Percentiles rank a stretch among this genome's conserved stretches.
Evolutionary conservation across 352 stramenopile species (phyloP).

Genomic region (Globisporangium nunn): DNA sequence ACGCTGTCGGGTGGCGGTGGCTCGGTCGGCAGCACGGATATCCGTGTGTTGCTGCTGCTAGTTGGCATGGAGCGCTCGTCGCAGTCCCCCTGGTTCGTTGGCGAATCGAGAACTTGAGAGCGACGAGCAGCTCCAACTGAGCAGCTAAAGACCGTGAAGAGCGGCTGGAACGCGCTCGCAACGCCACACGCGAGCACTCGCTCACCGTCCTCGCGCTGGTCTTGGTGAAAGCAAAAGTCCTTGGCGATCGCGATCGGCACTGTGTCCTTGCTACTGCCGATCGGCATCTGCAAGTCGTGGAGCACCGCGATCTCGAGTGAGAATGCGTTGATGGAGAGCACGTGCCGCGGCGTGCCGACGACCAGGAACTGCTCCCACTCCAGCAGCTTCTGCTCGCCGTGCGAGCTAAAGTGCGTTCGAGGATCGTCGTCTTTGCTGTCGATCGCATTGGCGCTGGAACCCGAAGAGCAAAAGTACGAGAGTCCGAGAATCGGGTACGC

Average conservation of each 20-base stretch:
- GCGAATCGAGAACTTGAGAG: background rate
- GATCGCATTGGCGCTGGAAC: background rate
- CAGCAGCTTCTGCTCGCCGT: conserved; percentile 41
- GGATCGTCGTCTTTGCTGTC: background rate
- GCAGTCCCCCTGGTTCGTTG: background rate
- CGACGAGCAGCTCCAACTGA: background rate
- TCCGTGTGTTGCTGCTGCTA: conserved; percentile 3
- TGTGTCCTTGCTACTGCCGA: background rate
- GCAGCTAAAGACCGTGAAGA: conserved; percentile 32
- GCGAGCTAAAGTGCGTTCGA: conserved; percentile 30
- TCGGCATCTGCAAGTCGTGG: conserved; percentile 38
- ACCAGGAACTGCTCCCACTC: conserved; percentile 48
- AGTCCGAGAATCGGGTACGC: conserved; percentile 39
- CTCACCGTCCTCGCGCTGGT: conserved; percentile 11
- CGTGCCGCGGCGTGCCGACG: conserved; percentile 35
- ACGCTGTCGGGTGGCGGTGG: conserved; percentile 46
- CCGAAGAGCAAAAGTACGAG: conserved; percentile 32
- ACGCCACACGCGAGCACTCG: conserved; percentile 33
- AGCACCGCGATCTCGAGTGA: conserved; percentile 55
- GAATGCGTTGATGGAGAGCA: conserved; percentile 56
- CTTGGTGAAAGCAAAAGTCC: conserved; percentile 42
- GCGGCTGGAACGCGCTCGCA: conserved; percentile 61
- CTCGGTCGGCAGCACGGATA: conserved; percentile 43
- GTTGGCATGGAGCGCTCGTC: background rate
- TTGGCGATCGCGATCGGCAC: conserved; percentile 41